Percentiles rank a stretch among this genome's conserved stretches.
Evolutionary conservation across 768 basidiomycete species (phyloP).

Genomic region (Termitomyces sp.): DNA sequence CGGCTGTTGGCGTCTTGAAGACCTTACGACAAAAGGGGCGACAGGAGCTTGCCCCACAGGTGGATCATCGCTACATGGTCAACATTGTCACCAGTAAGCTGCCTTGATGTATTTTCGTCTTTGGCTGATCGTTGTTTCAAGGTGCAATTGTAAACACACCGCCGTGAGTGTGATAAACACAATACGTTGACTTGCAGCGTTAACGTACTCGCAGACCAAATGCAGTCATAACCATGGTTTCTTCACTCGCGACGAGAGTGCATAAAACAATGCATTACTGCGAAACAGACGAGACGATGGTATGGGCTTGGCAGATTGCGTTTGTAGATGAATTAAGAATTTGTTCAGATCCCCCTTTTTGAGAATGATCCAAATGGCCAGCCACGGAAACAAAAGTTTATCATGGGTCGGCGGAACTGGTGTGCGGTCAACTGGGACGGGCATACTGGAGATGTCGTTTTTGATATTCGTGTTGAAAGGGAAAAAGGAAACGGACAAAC

Average conservation of each 20-base stretch:
- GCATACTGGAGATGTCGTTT: constrained; percentile 58
- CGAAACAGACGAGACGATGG: constrained; percentile 88
- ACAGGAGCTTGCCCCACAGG: constrained; percentile 40
- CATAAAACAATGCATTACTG: constrained; percentile 83
- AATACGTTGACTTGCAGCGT: background rate
- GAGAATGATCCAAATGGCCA: constrained; percentile 69
- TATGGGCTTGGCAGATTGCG: constrained; percentile 18
- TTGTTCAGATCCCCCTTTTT: constrained; percentile 67
- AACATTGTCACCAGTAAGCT: constrained; percentile 75
- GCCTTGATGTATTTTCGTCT: background rate
- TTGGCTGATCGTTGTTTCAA: constrained; percentile 17
- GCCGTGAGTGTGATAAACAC: constrained; percentile 47
- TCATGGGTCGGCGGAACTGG: constrained; percentile 91
- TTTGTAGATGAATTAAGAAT: background rate
- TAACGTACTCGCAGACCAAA: constrained; percentile 47
- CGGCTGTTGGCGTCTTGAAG: constrained; percentile 75
- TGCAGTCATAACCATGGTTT: constrained; percentile 74
- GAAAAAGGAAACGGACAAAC: constrained; percentile 80
- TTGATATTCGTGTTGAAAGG: constrained; percentile 84
- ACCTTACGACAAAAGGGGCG: constrained; percentile 51
- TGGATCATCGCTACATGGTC: constrained; percentile 86
- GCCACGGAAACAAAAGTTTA: constrained; percentile 67
- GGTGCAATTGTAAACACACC: constrained; percentile 93
- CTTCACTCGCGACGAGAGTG: constrained; percentile 69
- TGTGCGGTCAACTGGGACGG: constrained; percentile 61